Evolutionary conservation across 192 early-diverging fungal genomes (phyloP), one percentile per base, ranked within the genome.

Genomic region (Coemansia sp.): DNA sequence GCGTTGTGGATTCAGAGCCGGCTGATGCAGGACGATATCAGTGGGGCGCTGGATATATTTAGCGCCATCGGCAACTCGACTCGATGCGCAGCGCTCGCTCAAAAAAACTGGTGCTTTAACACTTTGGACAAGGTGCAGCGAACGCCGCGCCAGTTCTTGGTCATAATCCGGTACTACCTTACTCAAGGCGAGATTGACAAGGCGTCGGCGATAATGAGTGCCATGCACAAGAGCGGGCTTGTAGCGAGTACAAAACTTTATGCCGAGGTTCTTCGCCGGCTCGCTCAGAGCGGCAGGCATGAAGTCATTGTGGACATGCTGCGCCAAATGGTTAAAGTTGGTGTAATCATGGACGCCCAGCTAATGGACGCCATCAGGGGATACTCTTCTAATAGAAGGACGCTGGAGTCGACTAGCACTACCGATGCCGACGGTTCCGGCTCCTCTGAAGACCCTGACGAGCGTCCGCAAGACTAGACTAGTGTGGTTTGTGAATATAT

Each of bases 1-100:
- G 36, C 21, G 1, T 32, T 44, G n/a, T 72, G 74, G 78, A 75
- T 81, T 37, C 34, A 29, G 21, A 46, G 72, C 19, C 70, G 69
- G n/a, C 21, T 76, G 53, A 23, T 48, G 2, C 58, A 17, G 23
- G 62, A 23, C 31, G 67, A 81, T 34, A 55, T 67, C 19, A 23
- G 50, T 11, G 64, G 64, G 1, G 78, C 78, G 2, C 44, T 75
- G 59, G 14, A 29, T 2, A 38, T 81, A 21, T 66, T 81, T 31
- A 23, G 38, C 23, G 66, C 70, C 1, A 66, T 81, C 19, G 70
- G 61, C 59, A 63, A 63, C 60, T 10, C 34, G 11, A 48, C 55
- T 1, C 41, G 41, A 17, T 76, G 69, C 64, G 39, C 42, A 12
- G 45, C 44, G 38, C 60, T 81, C 5, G 59, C 41, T 8, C 3